Percentiles rank a stretch among this genome's conserved stretches.
Conservation (phyloP, 2,329 filamentous ascomycete species). For the Fusarium pseudonygamai region DNA sequence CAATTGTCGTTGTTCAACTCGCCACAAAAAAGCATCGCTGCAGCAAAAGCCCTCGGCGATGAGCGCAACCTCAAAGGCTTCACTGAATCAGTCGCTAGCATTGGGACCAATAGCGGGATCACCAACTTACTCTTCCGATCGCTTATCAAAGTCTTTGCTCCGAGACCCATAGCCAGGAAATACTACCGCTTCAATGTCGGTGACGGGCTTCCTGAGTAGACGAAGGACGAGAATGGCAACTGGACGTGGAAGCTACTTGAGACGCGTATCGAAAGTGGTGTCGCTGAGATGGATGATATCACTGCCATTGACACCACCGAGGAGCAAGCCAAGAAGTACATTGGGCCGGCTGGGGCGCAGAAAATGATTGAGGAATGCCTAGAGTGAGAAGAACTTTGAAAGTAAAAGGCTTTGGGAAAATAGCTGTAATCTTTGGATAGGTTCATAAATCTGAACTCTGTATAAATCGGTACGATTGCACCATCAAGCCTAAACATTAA, state of each 20-base stretch:
- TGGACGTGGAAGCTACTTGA: neutral
- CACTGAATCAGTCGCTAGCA: neutral
- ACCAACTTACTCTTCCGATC: neutral
- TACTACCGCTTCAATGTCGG: neutral
- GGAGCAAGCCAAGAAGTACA: neutral
- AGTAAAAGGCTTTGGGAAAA: too few species aligned
- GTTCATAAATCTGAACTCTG: too few species aligned
- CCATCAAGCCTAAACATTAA: neutral
- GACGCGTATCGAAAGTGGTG: neutral
- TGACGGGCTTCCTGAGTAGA: neutral
- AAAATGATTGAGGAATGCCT: neutral
- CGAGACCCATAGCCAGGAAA: neutral
- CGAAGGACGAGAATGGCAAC: neutral
- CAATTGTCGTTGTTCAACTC: neutral
- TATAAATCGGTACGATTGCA: too few species aligned
- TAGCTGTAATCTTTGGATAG: too few species aligned
- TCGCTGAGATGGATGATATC: neutral
- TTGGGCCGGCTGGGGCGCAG: neutral
- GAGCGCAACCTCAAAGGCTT: neutral
- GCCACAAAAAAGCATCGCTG: neutral
- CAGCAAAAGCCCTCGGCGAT: neutral
- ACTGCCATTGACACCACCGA: neutral
- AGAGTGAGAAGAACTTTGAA: neutral
- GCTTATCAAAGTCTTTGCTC: neutral
- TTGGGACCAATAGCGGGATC: neutral